These are phyloP conservation scores for Fusarium sp. DNA, from an alignment of 2,329 filamentous ascomycete species.

Conservation along the genomic window DNA sequence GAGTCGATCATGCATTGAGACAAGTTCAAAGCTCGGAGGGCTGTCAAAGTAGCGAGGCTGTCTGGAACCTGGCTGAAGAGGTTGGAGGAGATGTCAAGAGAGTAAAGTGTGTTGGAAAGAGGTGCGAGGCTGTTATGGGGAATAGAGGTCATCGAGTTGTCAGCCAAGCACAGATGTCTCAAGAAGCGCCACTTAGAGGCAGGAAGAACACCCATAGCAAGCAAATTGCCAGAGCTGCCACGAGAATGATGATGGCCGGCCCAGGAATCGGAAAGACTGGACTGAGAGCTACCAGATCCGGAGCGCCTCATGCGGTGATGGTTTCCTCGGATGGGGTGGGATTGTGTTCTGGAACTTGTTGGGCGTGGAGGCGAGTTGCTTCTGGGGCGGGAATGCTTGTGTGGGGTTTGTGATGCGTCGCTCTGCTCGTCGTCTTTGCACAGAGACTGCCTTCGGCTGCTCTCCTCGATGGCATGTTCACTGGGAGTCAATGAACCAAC, in stretches of 20 bases:
- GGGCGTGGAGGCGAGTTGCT: conserved; percentile 87
- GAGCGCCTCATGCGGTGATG: conserved; percentile 84
- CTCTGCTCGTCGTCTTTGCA: conserved; percentile 61
- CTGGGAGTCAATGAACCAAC: conserved; percentile 69
- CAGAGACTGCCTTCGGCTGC: conserved; percentile 55
- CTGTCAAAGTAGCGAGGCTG: conserved; percentile 84
- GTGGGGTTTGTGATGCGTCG: conserved; percentile 55
- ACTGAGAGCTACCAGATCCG: conserved; percentile 92
- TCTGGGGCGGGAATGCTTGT: conserved; percentile 65
- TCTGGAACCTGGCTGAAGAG: conserved; percentile 95
- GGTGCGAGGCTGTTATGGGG: conserved; percentile 80
- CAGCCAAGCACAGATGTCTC: conserved; percentile 88
- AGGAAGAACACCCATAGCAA: conserved; percentile 77
- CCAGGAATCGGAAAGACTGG: conserved; percentile 74
- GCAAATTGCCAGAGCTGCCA: conserved; percentile 82
- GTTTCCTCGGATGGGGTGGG: conserved; percentile 73
- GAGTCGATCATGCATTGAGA: conserved; percentile 99
- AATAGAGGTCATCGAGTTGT: conserved; percentile 89
- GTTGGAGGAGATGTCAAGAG: conserved; percentile 91
- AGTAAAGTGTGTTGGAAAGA: conserved; percentile 87
- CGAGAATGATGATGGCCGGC: conserved; percentile 65
- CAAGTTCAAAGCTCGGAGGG: conserved; percentile 90
- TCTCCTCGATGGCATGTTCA: conserved; percentile 60
- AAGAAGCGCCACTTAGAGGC: conserved; percentile 94
- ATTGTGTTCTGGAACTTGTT: conserved; percentile 77